Percentiles rank a stretch among this genome's conserved stretches.
Conservation (phyloP, 2,329 filamentous ascomycete genomes). For the Aspergillus ustus region DNA sequence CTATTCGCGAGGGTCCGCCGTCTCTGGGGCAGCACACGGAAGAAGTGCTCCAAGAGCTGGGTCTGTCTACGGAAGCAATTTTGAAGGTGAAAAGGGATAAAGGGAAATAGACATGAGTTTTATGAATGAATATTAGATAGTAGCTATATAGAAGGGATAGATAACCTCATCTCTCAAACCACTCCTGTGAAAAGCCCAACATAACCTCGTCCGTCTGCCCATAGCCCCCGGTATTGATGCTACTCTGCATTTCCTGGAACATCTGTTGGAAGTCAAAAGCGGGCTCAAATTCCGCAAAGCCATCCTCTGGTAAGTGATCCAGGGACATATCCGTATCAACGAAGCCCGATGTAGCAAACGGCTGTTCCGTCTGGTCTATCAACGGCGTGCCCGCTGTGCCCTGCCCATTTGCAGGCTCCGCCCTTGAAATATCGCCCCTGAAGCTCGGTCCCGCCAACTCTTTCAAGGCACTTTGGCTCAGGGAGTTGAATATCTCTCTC, state of each 20-base stretch:
- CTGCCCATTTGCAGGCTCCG: neutral
- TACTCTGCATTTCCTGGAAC: neutral
- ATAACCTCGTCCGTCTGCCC: neutral
- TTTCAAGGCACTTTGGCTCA: neutral
- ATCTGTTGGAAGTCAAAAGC: neutral
- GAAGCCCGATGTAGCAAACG: neutral
- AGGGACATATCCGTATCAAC: neutral
- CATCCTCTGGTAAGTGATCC: neutral
- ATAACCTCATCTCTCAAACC: neutral
- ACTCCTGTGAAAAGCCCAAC: neutral
- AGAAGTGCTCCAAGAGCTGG: slow-evolving; percentile 29
- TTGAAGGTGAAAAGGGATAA: neutral
- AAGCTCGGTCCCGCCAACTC: neutral
- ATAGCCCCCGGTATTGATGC: neutral
- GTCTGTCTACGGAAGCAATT: slow-evolving; percentile 15
- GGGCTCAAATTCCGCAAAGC: neutral
- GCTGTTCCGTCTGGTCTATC: neutral
- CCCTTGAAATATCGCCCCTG: neutral
- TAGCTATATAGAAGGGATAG: neutral
- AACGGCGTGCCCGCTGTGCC: neutral
- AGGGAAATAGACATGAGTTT: neutral
- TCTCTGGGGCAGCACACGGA: slow-evolving; percentile 38
- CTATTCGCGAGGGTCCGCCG: slow-evolving; percentile 29
- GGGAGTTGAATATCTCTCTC: neutral
- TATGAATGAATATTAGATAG: neutral